Evolutionary conservation across 1,284 basidiomycete species (phyloP).

Genomic region (Fomitopsis schrenkii): DNA sequence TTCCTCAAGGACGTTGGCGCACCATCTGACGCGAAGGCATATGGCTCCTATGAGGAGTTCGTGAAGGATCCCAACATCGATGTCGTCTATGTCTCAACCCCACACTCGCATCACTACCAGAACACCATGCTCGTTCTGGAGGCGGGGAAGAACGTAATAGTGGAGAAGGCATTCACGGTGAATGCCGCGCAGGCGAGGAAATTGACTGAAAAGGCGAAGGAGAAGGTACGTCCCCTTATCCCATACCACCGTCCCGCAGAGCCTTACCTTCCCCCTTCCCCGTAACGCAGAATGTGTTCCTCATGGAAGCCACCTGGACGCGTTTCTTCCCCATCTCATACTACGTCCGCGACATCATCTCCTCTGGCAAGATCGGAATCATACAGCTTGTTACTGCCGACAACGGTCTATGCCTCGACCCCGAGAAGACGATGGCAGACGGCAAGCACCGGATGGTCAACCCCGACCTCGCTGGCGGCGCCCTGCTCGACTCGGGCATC

Average conservation of each 20-base stretch:
- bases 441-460: constrained; percentile 2
- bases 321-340: not conserved
- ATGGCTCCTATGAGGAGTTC: not conserved
- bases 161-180: constrained; percentile 1
- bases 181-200: not conserved
- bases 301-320: not conserved
- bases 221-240: not conserved
- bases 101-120: constrained; percentile 2
- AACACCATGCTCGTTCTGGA: not conserved
- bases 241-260: not conserved
- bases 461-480: not conserved
- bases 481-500: constrained; percentile 1
- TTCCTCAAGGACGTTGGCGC: not conserved
- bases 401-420: not conserved
- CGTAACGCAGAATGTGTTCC: not conserved
- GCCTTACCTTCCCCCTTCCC: not conserved
- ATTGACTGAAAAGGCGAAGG: not conserved
- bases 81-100: not conserved
- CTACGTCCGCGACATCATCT: not conserved
- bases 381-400: not conserved
- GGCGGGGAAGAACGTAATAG: not conserved
- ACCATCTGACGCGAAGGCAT: not conserved
- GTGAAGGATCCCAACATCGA: not conserved
- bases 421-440: not conserved
- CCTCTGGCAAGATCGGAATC: not conserved